phyloP scores from a whole-genome alignment of 2,329 filamentous ascomycete genomes.

The Talaromyces sp. region DNA sequence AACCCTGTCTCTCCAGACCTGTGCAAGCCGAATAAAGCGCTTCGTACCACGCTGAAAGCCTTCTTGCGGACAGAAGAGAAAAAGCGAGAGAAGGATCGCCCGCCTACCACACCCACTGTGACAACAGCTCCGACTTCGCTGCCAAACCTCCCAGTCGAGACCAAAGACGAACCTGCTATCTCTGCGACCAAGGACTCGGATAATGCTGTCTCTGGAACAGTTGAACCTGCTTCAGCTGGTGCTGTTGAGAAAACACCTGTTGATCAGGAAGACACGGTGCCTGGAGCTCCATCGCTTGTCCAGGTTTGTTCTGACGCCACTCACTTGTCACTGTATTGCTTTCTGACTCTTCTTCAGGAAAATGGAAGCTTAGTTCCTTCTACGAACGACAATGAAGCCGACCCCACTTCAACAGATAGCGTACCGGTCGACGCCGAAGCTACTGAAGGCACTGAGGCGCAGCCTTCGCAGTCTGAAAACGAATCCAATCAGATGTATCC shows the following conservation, averaged over 20 bases:
- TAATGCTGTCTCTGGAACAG: neutral
- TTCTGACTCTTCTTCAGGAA: neutral
- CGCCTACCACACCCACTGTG: conserved; percentile 29
- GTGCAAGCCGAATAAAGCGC: conserved; percentile 80
- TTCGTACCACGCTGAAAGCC: conserved; percentile 87
- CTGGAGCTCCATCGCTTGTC: neutral
- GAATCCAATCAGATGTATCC: conserved; percentile 17
- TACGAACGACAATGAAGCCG: neutral
- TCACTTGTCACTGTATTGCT: neutral
- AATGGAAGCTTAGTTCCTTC: neutral
- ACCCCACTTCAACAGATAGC: neutral
- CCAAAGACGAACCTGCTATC: neutral
- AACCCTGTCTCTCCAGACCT: conserved; percentile 78
- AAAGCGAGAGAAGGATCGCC: conserved; percentile 65
- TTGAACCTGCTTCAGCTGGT: neutral
- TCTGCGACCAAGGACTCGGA: neutral
- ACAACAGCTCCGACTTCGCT: conserved; percentile 17
- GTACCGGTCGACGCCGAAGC: neutral
- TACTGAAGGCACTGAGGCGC: conserved; percentile 11
- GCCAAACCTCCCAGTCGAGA: conserved; percentile 12
- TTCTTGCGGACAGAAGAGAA: conserved; percentile 89
- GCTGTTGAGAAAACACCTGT: neutral
- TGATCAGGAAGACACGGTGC: neutral
- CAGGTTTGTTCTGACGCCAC: neutral
- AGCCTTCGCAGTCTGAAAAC: conserved; percentile 17